Percentiles rank a stretch among this genome's conserved stretches.
These are phyloP conservation scores for Filosporella fistucella DNA, from an alignment of 495 filamentous ascomycete genomes.

Conservation along the genomic window DNA sequence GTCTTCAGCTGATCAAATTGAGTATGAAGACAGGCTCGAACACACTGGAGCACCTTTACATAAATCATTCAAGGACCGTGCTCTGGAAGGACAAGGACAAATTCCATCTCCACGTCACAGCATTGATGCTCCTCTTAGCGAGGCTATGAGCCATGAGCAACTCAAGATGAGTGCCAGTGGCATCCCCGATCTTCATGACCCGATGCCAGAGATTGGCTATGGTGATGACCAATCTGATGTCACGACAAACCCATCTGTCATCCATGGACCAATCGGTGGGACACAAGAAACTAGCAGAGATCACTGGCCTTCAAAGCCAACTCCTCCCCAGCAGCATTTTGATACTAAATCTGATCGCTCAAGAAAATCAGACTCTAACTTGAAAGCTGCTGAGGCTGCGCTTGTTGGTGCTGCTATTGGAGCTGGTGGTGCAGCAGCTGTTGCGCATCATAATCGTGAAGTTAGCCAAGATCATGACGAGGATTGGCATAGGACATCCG, in stretches of 20 bases:
- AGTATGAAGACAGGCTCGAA: conserved; percentile 15
- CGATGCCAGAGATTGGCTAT: conserved; percentile 64
- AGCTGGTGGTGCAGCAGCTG: conserved; percentile 36
- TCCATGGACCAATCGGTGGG: conserved; percentile 36
- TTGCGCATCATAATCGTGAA: conserved; percentile 40
- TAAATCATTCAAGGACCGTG: conserved; percentile 52
- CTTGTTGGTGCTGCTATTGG: conserved; percentile 36
- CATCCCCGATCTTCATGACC: conserved; percentile 54
- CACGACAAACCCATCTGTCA: conserved; percentile 70
- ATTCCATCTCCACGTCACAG: conserved; percentile 75
- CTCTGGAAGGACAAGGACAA: conserved; percentile 35
- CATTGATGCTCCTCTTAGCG: conserved; percentile 58
- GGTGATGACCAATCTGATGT: conserved; percentile 51
- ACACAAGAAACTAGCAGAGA: conserved; percentile 39
- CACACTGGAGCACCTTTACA: conserved; percentile 22
- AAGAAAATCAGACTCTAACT: conserved; percentile 18
- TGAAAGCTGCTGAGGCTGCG: conserved; percentile 34
- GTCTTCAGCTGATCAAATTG: conserved; percentile 23
- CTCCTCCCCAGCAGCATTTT: conserved; percentile 40
- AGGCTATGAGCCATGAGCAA: conserved; percentile 49
- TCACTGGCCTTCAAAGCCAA: conserved; percentile 49
- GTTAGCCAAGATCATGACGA: conserved; percentile 46
- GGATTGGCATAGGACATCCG: conserved; percentile 49
- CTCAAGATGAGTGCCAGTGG: conserved; percentile 58
- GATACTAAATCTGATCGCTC: neutral